Evolutionary conservation across 441 rosid genomes (phyloP), one percentile per base, ranked within the genome.

Genomic region (Codiaeum variegatum): DNA sequence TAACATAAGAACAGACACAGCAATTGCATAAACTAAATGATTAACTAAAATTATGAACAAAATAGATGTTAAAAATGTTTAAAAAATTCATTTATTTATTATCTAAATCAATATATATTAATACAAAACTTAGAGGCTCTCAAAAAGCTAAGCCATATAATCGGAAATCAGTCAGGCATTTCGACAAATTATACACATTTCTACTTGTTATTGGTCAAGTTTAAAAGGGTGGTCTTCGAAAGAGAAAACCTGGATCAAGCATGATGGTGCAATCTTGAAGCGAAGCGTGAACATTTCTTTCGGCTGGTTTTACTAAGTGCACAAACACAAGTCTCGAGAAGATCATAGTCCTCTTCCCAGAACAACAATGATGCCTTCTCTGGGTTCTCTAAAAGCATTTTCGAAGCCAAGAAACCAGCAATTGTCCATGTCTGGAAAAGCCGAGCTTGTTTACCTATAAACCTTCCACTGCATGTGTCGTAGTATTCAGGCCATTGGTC

Each of bases 251-350:
- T 3, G 61, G 49, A 63, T 67, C 70, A 82, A 54, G 73, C 59
- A 3, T 0, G 62, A 49, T 10, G 21, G 79, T 73, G 72, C 13
- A 87, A 78, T 72, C 87, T 84, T 5, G 91, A 68, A 49, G 84
- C 81, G 34, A 60, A 67, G 56, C 92, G 93, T 0, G 92, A 84
- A 67, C 98, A 91, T 69, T 89, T 90, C 88, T 73, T 86, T 62
- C 85, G 78, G 28, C 85, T 88, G 6, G 80, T 76, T 77, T 83
- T 88, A 73, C 78, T 61, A 0, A 94, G 86, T 5, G 83, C 88
- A 59, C 95, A 94, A 4, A 94, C 93, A 13, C 98, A 91, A 0
- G 75, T 88, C 86, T 90, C 93, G 8, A 93, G 96, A 26, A 86
- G 83, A 23, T 84, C 92, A 5, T 83, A 77, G 72, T 88, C 92